Evolutionary conservation across 257 asterid genomes (phyloP).

Genomic region (Petrea volubilis): DNA sequence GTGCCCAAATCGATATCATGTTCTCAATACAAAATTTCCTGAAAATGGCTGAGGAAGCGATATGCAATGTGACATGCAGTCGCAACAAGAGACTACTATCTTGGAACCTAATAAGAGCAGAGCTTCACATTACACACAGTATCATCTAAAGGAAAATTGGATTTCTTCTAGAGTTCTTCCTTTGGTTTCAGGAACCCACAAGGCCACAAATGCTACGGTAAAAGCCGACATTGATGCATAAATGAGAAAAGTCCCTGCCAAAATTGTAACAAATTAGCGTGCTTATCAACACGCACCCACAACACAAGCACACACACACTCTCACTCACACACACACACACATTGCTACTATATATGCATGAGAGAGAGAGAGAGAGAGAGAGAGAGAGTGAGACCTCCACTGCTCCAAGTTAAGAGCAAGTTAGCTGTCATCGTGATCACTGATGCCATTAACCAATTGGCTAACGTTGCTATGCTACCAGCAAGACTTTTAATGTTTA

Average conservation of each 20-base stretch:
- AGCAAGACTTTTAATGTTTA: slow-evolving; percentile 82
- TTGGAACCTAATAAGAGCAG: not conserved
- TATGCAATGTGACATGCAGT: not conserved
- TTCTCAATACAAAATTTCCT: not conserved
- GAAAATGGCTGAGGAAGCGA: slow-evolving; percentile 9
- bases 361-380: not conserved
- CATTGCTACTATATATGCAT: too few species aligned
- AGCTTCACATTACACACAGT: not conserved
- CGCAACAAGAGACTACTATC: not conserved
- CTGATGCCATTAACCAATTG: slow-evolving; percentile 81
- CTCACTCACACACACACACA: too few species aligned
- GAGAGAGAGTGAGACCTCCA: slow-evolving; percentile 54
- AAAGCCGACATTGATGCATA: slow-evolving; percentile 60
- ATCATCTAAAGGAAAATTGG: slow-evolving; percentile 62
- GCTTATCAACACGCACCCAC: not conserved
- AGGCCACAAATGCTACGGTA: slow-evolving; percentile 51
- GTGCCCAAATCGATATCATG: slow-evolving; percentile 6
- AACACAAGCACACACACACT: not conserved
- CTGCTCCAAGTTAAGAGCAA: slow-evolving; percentile 84
- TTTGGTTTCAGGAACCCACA: slow-evolving; percentile 92
- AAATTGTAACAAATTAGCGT: not conserved
- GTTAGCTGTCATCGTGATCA: slow-evolving; percentile 77
- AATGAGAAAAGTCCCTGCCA: slow-evolving; percentile 72
- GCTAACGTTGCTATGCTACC: slow-evolving; percentile 91
- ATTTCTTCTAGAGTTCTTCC: slow-evolving; percentile 91